These are phyloP conservation scores for Ramalina intermedia DNA, from an alignment of 495 filamentous ascomycete species.

Conservation along the genomic window DNA sequence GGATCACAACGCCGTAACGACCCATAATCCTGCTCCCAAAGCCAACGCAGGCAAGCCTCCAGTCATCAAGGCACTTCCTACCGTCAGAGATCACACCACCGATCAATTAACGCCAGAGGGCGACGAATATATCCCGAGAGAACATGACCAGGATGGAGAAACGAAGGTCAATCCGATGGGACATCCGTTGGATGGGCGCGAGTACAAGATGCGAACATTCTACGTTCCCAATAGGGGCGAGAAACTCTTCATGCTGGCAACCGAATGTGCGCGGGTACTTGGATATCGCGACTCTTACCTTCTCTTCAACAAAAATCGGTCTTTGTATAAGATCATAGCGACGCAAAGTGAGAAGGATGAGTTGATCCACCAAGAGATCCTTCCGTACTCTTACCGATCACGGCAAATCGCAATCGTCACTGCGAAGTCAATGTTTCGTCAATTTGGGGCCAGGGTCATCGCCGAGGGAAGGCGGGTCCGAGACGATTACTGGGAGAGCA, in stretches of 20 bases:
- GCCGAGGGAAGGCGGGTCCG: slow-evolving; percentile 77
- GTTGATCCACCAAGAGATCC: slow-evolving; percentile 81
- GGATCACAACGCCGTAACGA: slow-evolving; percentile 36
- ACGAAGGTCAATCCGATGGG: slow-evolving; percentile 81
- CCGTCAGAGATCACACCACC: slow-evolving; percentile 92
- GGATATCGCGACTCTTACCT: slow-evolving; percentile 96
- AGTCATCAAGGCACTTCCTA: slow-evolving; percentile 86
- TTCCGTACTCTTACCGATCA: slow-evolving; percentile 95
- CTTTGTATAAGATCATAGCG: slow-evolving; percentile 95
- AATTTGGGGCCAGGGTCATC: slow-evolving; percentile 95
- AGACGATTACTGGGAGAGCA: slow-evolving; percentile 97
- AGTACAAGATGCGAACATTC: slow-evolving; percentile 90
- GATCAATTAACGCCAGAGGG: slow-evolving; percentile 82
- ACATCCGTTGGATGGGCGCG: slow-evolving; percentile 62
- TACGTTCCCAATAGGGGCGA: slow-evolving; percentile 76
- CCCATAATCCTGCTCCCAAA: slow-evolving; percentile 66
- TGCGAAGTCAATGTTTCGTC: slow-evolving; percentile 96
- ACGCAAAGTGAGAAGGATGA: slow-evolving; percentile 94
- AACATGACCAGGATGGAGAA: slow-evolving; percentile 83
- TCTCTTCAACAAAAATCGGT: slow-evolving; percentile 97
- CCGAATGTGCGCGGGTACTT: slow-evolving; percentile 88
- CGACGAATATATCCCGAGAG: slow-evolving; percentile 93
- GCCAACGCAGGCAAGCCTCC: slow-evolving; percentile 71
- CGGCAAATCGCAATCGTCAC: slow-evolving; percentile 98
- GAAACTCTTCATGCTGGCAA: slow-evolving; percentile 97